Evolutionary conservation across 1,139 yeast genomes (phyloP).

Genomic region (Hyphopichia buzzinii): DNA sequence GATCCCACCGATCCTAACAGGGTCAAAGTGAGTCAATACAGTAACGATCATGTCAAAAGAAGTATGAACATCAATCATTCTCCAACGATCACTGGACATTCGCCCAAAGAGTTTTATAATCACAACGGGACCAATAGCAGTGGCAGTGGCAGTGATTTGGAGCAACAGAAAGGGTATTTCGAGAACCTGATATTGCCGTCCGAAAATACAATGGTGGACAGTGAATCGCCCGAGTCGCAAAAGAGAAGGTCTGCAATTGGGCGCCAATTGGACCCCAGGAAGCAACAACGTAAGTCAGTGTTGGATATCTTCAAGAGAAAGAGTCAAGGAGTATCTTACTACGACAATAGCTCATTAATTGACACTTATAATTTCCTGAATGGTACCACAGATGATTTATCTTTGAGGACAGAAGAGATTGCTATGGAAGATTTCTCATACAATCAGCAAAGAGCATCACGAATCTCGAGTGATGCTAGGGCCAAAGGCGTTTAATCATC

Average conservation of each 20-base stretch:
- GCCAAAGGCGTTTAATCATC: too few relatives aligned
- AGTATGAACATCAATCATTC: constrained; percentile 10
- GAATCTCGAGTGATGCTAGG: constrained; percentile 9
- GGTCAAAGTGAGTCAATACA: constrained; percentile 35
- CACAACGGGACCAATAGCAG: constrained; percentile 1
- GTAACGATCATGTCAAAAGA: constrained; percentile 16
- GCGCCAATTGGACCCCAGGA: constrained; percentile 1
- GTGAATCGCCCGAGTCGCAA: not conserved
- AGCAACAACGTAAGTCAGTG: constrained; percentile 19
- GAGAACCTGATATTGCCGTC: constrained; percentile 3
- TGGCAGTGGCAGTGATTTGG: constrained; percentile 4
- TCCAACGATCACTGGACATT: constrained; percentile 5
- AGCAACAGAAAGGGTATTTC: constrained; percentile 4
- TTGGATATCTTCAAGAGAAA: constrained; percentile 27
- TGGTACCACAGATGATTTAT: constrained; percentile 11
- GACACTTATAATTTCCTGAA: constrained; percentile 24
- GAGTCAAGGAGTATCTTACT: constrained; percentile 17
- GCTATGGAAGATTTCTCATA: constrained; percentile 45
- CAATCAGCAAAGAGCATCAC: constrained; percentile 15
- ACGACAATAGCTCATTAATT: constrained; percentile 30
- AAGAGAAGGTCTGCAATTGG: constrained; percentile 4
- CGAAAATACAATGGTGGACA: not conserved
- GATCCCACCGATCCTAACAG: constrained; percentile 63
- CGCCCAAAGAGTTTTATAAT: constrained; percentile 4
- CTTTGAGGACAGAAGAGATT: constrained; percentile 47